A percentile compares a stretch with the other conserved stretches of the same genome.
Conservation (phyloP, 2,329 filamentous ascomycete species). For the Sporothrix globosa region DNA sequence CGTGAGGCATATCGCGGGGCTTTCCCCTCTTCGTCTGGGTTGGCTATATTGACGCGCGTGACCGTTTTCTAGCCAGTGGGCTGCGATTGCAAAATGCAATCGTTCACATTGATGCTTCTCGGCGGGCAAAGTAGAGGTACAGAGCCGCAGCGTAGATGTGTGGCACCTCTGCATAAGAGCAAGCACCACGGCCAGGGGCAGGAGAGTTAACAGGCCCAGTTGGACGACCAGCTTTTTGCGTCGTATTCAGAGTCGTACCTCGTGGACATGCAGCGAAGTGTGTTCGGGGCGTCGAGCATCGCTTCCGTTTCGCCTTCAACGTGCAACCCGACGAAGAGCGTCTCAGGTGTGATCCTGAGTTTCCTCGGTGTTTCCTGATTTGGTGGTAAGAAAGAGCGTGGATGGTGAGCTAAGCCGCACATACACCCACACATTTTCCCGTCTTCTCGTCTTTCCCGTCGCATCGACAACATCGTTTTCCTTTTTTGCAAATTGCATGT, state of each 20-base stretch:
- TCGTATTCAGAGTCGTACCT: slow-evolving; percentile 10
- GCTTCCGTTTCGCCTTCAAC: slow-evolving; percentile 4
- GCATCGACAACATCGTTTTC: neutral
- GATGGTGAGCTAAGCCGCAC: neutral
- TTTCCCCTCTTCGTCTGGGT: neutral
- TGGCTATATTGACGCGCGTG: slow-evolving; percentile 23
- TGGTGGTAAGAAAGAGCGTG: neutral
- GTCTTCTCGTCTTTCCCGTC: neutral
- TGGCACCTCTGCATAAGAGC: neutral
- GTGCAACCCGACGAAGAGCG: slow-evolving; percentile 3
- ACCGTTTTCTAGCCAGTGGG: neutral
- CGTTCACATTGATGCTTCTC: neutral
- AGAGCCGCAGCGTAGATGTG: too few relatives aligned
- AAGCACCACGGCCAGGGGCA: neutral
- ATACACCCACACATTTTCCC: neutral
- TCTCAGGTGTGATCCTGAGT: neutral
- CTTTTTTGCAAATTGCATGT: neutral
- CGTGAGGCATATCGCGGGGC: neutral
- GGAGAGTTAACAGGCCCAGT: neutral
- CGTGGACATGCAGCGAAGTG: neutral
- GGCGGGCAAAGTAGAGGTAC: too few relatives aligned
- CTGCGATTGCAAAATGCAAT: neutral
- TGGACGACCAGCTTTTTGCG: neutral
- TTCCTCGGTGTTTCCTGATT: neutral
- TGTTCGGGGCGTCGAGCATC: neutral